These are phyloP conservation scores for Kodamaea sagamina DNA, from an alignment of 805 yeast species.

Conservation along the genomic window DNA sequence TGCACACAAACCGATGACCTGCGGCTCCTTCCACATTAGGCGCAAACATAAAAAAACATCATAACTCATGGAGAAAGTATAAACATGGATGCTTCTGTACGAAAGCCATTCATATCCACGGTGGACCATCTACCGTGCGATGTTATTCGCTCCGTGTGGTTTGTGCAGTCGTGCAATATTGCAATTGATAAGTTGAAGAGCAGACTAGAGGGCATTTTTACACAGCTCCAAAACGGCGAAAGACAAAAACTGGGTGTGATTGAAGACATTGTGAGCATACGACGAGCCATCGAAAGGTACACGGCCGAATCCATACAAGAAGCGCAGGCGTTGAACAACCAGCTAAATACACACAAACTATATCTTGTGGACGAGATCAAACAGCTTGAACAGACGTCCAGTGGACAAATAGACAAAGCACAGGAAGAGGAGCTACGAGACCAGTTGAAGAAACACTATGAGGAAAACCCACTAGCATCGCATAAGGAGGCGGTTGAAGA, in stretches of 20 bases:
- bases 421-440: conserved; percentile 26
- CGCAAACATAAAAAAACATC: conserved; percentile 2
- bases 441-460: conserved; percentile 37
- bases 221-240: conserved; percentile 8
- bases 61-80: not conserved
- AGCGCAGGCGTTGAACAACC: conserved; percentile 30
- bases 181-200: conserved; percentile 21
- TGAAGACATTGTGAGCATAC: conserved; percentile 13
- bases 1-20: no score
- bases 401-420: conserved; percentile 11
- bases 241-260: not conserved
- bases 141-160: conserved; percentile 44
- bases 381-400: conserved; percentile 18
- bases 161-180: conserved; percentile 40
- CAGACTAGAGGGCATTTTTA: conserved; percentile 11
- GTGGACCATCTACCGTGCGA: conserved; percentile 48
- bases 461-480: conserved; percentile 35
- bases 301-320: conserved; percentile 29
- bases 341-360: conserved; percentile 31
- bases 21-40: conserved; percentile 4
- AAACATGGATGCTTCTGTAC: conserved; percentile 11
- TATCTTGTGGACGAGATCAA: conserved; percentile 27
- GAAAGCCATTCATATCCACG: conserved; percentile 35
- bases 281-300: conserved; percentile 14
- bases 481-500: conserved; percentile 41